Evolutionary conservation across 257 asterid genomes (phyloP), one percentile per base, ranked within the genome.

Genomic region (Solanum etuberosum): DNA sequence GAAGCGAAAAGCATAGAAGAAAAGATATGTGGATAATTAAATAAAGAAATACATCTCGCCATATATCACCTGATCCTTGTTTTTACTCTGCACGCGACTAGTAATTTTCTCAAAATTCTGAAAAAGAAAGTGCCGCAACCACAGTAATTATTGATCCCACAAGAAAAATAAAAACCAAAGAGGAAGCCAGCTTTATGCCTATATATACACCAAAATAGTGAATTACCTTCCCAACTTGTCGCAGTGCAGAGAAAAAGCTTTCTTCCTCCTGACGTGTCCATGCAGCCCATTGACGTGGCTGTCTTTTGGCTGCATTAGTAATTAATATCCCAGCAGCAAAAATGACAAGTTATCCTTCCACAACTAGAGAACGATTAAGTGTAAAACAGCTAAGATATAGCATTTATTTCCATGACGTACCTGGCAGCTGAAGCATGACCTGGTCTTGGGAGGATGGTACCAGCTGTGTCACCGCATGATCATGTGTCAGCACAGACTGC

Each of bases 261-360:
- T 97, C 99, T 91, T 97, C 99, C 91, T 97, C 99, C 86, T 96
- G 97, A 83, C 98, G 98, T 61, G 99, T 97, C 99, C 99, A 97
- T 88, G 99, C 99, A 91, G 99, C 99, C 99, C 99, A 97, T 91
- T 94, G 99, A 61, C 99, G 97, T 12, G 99, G 94, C 88, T 89
- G 98, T 88, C 88, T 96, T 92, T 95, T 96, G 38, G 88, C 99
- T 96, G 89, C 85, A 73, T 67, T 74, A 85, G 80, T 86, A 48
- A 86, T 80, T 38, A 90, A 46, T 32, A 85, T 83, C 85, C 54
- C 85, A 59, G 87, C 86, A 86, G 88, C 34, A 85, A 11, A 54
- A 35, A 86, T 57, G 23, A 15, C 54, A 63, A 84, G 73, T 25
- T 84, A 61, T 70, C 83, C 86, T 77, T 46, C 35, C 37, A 51